Conservation (phyloP, 225 moss, liverwort and hornwort species). For the Bryoerythrophyllum caledonicum region DNA sequence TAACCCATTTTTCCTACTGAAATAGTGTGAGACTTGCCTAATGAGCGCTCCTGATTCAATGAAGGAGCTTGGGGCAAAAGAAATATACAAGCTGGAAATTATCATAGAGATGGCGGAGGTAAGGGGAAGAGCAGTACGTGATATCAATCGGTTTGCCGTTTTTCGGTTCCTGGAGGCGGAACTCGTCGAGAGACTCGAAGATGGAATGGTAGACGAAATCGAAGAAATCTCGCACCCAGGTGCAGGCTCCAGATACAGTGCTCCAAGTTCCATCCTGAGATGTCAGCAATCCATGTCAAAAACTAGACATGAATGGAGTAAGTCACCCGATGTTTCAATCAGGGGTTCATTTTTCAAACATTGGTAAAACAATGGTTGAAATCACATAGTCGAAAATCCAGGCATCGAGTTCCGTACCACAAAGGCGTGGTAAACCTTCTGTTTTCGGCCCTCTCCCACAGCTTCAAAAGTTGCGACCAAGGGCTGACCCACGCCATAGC, state of each 20-base stretch:
- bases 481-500: conserved; percentile 81
- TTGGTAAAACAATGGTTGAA: neutral
- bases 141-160: conserved; percentile 66
- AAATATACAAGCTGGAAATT: neutral
- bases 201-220: conserved; percentile 77
- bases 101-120: neutral
- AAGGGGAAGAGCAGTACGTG: conserved; percentile 45
- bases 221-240: conserved; percentile 83
- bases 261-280: conserved; percentile 82
- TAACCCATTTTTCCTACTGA: too few species aligned
- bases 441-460: conserved; percentile 55
- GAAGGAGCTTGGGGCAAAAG: conserved; percentile 5
- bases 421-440: conserved; percentile 59
- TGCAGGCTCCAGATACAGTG: conserved; percentile 73
- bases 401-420: conserved; percentile 45
- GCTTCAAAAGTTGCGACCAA: conserved; percentile 96
- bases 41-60: neutral
- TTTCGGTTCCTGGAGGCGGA: conserved; percentile 62
- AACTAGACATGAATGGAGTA: neutral
- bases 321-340: too few species aligned
- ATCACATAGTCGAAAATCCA: neutral
- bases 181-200: conserved; percentile 74
- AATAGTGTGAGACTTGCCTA: neutral
- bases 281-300: conserved; percentile 12
- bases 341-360: too few species aligned